Evolutionary conservation across 1,139 yeast species (phyloP).

Genomic region (Pichia sp.): DNA sequence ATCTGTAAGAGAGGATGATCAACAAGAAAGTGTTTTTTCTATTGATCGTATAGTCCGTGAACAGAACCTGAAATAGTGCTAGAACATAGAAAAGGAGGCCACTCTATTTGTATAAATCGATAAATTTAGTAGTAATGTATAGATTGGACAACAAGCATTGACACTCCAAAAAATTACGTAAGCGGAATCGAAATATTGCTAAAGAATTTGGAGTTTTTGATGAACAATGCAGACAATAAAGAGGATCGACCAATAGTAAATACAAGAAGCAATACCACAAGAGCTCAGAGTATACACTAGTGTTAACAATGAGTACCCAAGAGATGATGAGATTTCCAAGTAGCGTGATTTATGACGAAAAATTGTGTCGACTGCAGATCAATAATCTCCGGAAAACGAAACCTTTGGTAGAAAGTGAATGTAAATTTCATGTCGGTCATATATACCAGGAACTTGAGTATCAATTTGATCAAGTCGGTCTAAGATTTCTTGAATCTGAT

Average conservation of each 20-base stretch:
- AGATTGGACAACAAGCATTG: constrained; percentile 1
- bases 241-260: too few relatives aligned
- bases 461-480: constrained; percentile 12
- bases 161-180: neutral
- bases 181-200: neutral
- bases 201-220: neutral
- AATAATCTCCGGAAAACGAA: constrained; percentile 14
- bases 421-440: constrained; percentile 19
- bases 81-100: neutral
- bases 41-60: neutral
- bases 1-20: neutral
- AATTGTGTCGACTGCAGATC: constrained; percentile 14
- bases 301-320: neutral
- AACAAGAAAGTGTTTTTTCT: constrained; percentile 3
- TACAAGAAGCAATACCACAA: too few relatives aligned
- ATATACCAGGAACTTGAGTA: constrained; percentile 14
- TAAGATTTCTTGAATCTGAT: neutral
- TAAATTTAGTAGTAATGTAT: neutral
- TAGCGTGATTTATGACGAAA: constrained; percentile 9
- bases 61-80: neutral
- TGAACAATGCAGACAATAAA: neutral
- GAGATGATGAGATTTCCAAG: constrained; percentile 13
- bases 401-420: constrained; percentile 16
- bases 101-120: neutral
- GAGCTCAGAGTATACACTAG: too few relatives aligned